Conservation (phyloP, 2,329 filamentous ascomycete species). For the Fusarium ramigenum region DNA sequence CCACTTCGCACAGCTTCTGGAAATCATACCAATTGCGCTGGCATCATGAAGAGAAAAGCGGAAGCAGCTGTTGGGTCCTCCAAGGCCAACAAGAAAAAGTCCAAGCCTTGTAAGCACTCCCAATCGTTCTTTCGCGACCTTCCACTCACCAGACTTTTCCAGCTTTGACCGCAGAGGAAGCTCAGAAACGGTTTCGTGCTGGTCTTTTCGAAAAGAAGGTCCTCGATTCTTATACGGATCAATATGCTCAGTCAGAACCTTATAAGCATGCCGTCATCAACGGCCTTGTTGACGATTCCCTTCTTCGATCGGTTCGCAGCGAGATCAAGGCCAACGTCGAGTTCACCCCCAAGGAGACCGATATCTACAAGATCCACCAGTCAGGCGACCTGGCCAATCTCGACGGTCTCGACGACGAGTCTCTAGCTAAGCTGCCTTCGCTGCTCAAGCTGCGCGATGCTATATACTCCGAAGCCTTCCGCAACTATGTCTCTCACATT, state of each 20-base stretch:
- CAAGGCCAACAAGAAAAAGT: conserved; percentile 62
- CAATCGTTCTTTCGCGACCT: conserved; percentile 21
- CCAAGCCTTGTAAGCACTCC: conserved; percentile 56
- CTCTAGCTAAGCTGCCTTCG: conserved; percentile 85
- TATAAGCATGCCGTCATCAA: conserved; percentile 96
- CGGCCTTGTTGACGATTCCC: conserved; percentile 78
- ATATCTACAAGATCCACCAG: conserved; percentile 99
- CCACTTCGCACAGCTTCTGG: conserved; percentile 5
- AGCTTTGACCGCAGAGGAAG: conserved; percentile 61
- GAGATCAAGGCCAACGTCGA: conserved; percentile 92
- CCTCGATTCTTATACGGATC: conserved; percentile 66
- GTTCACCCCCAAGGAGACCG: conserved; percentile 98
- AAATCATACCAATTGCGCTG: conserved; percentile 30
- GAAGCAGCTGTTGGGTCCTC: conserved; percentile 55
- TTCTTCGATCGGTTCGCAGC: conserved; percentile 85
- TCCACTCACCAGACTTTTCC: conserved; percentile 16
- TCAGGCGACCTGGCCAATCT: conserved; percentile 97
- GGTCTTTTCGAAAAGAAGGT: conserved; percentile 71
- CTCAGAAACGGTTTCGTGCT: conserved; percentile 68
- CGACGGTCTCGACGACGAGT: conserved; percentile 88
- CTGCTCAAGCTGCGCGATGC: conserved; percentile 93
- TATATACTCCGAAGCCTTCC: conserved; percentile 89
- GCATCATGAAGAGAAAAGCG: conserved; percentile 69
- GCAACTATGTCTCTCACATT: conserved; percentile 86
- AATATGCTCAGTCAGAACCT: conserved; percentile 71